phyloP scores from a whole-genome alignment of 2,329 filamentous ascomycete genomes.

The Fusarium anguioides region DNA sequence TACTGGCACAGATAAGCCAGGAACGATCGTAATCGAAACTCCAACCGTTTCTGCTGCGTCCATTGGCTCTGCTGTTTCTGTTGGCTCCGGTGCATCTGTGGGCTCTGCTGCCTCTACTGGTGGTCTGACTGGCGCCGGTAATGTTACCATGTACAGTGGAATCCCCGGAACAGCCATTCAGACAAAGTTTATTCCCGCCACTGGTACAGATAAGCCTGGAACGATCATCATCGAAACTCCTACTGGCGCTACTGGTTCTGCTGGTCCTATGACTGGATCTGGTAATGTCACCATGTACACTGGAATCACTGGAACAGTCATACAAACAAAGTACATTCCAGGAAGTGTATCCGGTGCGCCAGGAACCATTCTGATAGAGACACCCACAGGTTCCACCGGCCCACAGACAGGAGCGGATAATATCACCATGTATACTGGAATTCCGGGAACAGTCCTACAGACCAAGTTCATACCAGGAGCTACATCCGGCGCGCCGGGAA shows the following conservation, averaged over 20 bases:
- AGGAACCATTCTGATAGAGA: not conserved
- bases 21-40: slow-evolving; percentile 1
- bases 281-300: slow-evolving; percentile 8
- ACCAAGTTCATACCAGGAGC: too few species aligned
- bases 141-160: not conserved
- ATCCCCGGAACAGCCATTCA: not conserved
- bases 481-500: not conserved
- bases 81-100: too few species aligned
- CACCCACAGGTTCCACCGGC: not conserved
- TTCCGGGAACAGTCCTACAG: too few species aligned
- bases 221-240: slow-evolving; percentile 7
- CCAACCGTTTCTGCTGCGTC: not conserved
- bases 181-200: not conserved
- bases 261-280: not conserved
- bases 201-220: not conserved
- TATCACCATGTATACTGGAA: not conserved
- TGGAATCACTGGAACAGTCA: not conserved
- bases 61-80: too few species aligned
- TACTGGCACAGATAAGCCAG: not conserved
- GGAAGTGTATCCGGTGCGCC: not conserved
- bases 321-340: not conserved
- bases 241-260: not conserved
- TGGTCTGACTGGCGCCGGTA: too few species aligned
- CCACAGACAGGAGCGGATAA: not conserved
- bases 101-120: too few species aligned